Conservation (phyloP, 345 rosid species). For the Rhodamnia argentea region DNA sequence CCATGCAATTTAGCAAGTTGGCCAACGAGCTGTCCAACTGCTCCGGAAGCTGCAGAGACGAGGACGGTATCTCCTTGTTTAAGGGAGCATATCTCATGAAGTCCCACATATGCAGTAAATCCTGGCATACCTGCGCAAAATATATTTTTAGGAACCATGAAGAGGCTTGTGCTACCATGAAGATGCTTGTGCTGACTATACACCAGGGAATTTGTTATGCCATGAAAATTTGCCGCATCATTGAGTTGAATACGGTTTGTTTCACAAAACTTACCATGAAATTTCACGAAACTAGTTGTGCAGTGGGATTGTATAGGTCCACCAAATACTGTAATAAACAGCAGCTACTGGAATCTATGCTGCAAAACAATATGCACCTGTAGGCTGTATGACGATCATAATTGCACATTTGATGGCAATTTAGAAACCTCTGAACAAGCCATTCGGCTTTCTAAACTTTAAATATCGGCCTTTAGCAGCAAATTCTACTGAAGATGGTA, state of each 20-base stretch:
- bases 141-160: background rate
- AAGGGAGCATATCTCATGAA: background rate
- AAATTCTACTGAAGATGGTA: background rate
- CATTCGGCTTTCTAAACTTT: background rate
- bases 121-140: background rate
- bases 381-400: background rate
- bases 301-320: background rate
- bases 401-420: background rate
- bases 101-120: conserved; percentile 1
- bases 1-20: conserved; percentile 3
- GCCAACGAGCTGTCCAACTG: conserved; percentile 1
- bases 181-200: background rate
- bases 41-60: background rate
- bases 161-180: background rate
- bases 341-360: background rate
- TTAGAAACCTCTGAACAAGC: background rate
- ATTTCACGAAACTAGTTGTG: background rate
- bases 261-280: background rate
- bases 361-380: background rate
- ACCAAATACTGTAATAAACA: background rate
- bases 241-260: background rate
- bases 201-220: background rate
- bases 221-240: background rate
- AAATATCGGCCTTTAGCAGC: background rate
- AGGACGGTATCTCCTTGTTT: background rate